Percentiles rank a stretch among this genome's conserved stretches.
phyloP scores from a whole-genome alignment of 2,329 filamentous ascomycete genomes.

The Neobulgaria alba region DNA sequence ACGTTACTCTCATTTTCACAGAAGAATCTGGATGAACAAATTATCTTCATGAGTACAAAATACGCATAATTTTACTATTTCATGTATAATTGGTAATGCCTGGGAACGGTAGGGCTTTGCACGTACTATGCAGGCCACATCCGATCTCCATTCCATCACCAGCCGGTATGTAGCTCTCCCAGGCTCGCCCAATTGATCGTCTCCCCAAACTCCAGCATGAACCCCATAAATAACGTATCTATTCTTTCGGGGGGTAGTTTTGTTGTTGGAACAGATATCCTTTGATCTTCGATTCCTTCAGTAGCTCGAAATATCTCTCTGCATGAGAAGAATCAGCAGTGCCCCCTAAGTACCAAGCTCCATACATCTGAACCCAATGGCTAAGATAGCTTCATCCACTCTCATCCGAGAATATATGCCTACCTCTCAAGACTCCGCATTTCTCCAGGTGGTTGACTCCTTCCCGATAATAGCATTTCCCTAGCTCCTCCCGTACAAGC shows the following conservation, averaged over 20 bases:
- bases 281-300: constrained; percentile 68
- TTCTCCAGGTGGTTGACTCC: constrained; percentile 86
- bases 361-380: too few species aligned
- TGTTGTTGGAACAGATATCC: constrained; percentile 74
- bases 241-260: constrained; percentile 55
- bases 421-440: constrained; percentile 73
- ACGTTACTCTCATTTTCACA: too few species aligned
- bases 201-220: constrained; percentile 1
- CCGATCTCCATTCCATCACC: background rate
- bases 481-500: constrained; percentile 71
- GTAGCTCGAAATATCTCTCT: constrained; percentile 73
- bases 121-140: background rate
- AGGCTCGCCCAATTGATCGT: background rate
- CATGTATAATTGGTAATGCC: too few species aligned
- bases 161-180: background rate
- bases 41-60: too few species aligned
- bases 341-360: too few species aligned
- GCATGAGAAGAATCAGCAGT: constrained; percentile 12
- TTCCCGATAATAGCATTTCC: constrained; percentile 77
- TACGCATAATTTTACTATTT: too few species aligned
- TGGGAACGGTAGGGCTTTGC: background rate
- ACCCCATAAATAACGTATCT: too few species aligned
- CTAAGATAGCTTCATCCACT: background rate
- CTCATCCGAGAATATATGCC: constrained; percentile 45
- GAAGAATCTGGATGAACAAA: too few species aligned